Evolutionary conservation across 495 filamentous ascomycete species (phyloP), one percentile per base, ranked within the genome.

Genomic region (Acidiella bohemica): DNA sequence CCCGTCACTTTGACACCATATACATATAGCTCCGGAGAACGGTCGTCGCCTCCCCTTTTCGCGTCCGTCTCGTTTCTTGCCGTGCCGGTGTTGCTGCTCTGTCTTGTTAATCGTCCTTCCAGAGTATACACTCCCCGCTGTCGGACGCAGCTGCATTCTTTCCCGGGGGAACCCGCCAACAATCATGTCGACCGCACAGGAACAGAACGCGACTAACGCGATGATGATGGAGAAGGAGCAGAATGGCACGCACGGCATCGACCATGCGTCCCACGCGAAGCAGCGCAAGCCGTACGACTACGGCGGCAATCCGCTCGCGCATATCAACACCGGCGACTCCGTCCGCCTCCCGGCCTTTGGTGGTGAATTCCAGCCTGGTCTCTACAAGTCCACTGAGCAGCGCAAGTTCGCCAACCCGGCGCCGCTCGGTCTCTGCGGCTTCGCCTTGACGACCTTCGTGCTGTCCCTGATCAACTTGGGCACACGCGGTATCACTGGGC

Each of bases 401-500:
- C 79, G 84, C 64, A 92, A 88, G 66, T 58, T 65, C 41, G 62
- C 51, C 44, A 64, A 65, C 45, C 62, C 62, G 17, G 87, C 83
- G 32, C 87, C 88, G 27, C 71, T 94, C 28, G 63, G 63, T 41
- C 63, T 67, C n/a, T 57, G 50, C 28, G 90, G 82, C 68, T 96
- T 96, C 72, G 90, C 88, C 45, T 67, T 95, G 56, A 96, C 88
- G 41, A 95, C 90, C 35, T 95, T 95, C 61, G 80, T 95, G 22
- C 72, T 97, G 38, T 85, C 82, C 28, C 63, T 74, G 41, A 72
- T 96, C 68, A 96, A 95, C 70, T 64, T 85, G 57, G 62, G 68
- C 23, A 67, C 81, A 3, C 73, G 75, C 9, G 64, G 64, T 45
- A 82, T 64, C 32, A 32, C 31, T 0, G 29, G 46, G 5, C 59